Percentiles rank a stretch among this genome's conserved stretches.
These are phyloP conservation scores for Podaxis pistillaris DNA, from an alignment of 768 basidiomycete genomes.

Conservation along the genomic window DNA sequence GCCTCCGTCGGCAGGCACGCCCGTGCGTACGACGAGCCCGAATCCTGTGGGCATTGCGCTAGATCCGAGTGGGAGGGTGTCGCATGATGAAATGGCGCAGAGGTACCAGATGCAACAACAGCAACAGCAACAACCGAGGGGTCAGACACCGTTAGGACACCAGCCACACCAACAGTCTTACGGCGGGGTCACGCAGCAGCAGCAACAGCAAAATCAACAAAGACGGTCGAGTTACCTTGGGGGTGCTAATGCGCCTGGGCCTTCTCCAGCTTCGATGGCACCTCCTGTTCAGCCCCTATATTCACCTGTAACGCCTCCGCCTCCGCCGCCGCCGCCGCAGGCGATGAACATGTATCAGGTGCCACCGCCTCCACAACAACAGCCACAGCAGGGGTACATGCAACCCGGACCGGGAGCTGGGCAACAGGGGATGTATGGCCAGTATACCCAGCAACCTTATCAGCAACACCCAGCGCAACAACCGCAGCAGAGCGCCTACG, in stretches of 20 bases:
- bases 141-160: slow-evolving; percentile 19
- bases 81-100: slow-evolving; percentile 77
- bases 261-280: slow-evolving; percentile 31
- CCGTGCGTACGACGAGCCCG: slow-evolving; percentile 64
- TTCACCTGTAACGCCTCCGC: slow-evolving; percentile 33
- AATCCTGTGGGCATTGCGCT: slow-evolving; percentile 82
- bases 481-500: slow-evolving; percentile 19
- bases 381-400: slow-evolving; percentile 25
- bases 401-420: slow-evolving; percentile 17
- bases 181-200: slow-evolving; percentile 17
- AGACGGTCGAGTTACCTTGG: slow-evolving; percentile 35
- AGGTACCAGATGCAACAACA: slow-evolving; percentile 46
- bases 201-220: slow-evolving; percentile 29
- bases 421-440: slow-evolving; percentile 20
- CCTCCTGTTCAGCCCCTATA: slow-evolving; percentile 25
- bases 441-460: slow-evolving; percentile 22
- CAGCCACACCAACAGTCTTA: slow-evolving; percentile 17
- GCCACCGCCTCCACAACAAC: slow-evolving; percentile 25
- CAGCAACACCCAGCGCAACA: slow-evolving; percentile 30
- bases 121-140: slow-evolving; percentile 29
- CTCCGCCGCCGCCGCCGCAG: slow-evolving; percentile 29
- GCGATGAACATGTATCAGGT: slow-evolving; percentile 32
- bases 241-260: slow-evolving; percentile 20
- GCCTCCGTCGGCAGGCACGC: slow-evolving; percentile 33
- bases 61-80: slow-evolving; percentile 76